Conservation (phyloP, 345 rosid species). For the Excoecaria agallocha region DNA sequence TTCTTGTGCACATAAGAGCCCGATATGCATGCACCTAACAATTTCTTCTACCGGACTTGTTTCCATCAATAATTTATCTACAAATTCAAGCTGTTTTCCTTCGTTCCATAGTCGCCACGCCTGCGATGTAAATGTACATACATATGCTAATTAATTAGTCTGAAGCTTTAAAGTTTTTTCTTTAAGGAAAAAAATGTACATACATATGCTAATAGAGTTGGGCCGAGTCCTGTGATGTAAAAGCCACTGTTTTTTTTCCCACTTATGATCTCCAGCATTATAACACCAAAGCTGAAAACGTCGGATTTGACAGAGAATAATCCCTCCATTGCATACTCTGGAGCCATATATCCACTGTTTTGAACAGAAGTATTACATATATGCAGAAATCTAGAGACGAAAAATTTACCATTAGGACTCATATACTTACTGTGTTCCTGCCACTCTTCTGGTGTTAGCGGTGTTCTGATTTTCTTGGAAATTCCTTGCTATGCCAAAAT, state of each 20-base stretch:
- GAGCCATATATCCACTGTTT: constrained; percentile 8
- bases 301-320: constrained; percentile 27
- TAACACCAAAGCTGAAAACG: constrained; percentile 33
- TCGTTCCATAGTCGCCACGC: not conserved
- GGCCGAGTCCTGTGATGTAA: constrained; percentile 9
- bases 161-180: constrained; percentile 3
- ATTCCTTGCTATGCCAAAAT: constrained; percentile 45
- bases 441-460: constrained; percentile 28
- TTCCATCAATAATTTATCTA: not conserved
- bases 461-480: constrained; percentile 24
- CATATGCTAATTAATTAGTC: not conserved
- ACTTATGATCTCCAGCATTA: constrained; percentile 31
- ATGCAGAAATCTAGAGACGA: not conserved
- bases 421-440: constrained; percentile 33
- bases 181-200: not conserved
- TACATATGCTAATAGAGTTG: constrained; percentile 11
- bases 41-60: not conserved
- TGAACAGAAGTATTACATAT: not conserved
- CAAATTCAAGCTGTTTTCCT: not conserved
- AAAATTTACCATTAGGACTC: not conserved
- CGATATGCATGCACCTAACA: not conserved
- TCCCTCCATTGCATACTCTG: constrained; percentile 32
- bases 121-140: constrained; percentile 11
- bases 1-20: constrained; percentile 5
- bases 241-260: constrained; percentile 19